Evolutionary conservation across 805 yeast genomes (phyloP), one percentile per base, ranked within the genome.

Genomic region (Lipomyces spencermartinsiae): DNA sequence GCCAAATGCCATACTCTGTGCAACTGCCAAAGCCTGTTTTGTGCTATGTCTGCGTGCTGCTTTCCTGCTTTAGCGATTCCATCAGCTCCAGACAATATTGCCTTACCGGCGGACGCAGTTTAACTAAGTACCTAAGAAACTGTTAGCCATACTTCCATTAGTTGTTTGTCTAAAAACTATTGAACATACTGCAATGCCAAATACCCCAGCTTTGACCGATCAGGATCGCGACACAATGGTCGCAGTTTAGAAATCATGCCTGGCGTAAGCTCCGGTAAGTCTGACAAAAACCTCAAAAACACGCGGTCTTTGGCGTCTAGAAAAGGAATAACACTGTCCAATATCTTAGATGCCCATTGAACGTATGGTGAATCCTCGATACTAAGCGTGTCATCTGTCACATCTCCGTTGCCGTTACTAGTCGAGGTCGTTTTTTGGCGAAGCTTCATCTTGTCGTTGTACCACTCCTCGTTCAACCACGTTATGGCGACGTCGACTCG

Each of bases 391-490:
- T n/a, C 51, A 14, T 43, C 43, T 74, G 10, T 68, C 58, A 73
- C 72, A 46, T 69, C 71, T 34, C 67, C 73, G 7, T 73, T 76
- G 71, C 67, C 67, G 43, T 75, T 63, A 34, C 68, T 33, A 14
- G 19, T 60, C 10, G 53, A 1, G 29, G 33, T 8, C 25, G 9
- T 14, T 8, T 53, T 63, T 53, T 56, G 16, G 33, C 51, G 63
- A n/a, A 37, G 31, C 39, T 8, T 56, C 78, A 84, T 84, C 65
- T 75, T 80, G 74, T 89, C 91, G 60, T 86, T 82, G 79, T 86
- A 88, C 96, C 97, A 95, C 78, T 95, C 99, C 79, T 95, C 99
- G 74, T 90, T 93, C 64, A 95, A 80, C 99, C 99, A 95, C 70
- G 90, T 93, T 51, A 94, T 87, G 22, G 92, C 87, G 46, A 89